Percentiles rank a stretch among this genome's conserved stretches.
Evolutionary conservation across 1,284 basidiomycete genomes (phyloP).

Genomic region (Irpex lacteus): DNA sequence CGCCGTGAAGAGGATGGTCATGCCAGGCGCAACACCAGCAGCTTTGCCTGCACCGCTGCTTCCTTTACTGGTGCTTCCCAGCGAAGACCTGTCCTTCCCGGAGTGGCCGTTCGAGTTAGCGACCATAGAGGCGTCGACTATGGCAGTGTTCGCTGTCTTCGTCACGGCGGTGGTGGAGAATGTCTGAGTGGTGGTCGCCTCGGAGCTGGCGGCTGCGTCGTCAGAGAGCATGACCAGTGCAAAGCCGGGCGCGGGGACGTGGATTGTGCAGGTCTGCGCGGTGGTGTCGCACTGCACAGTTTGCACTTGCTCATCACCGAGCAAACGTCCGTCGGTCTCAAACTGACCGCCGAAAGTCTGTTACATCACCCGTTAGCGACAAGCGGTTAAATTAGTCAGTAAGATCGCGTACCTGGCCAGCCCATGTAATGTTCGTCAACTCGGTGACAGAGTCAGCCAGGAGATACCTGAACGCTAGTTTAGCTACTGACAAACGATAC

Average conservation of each 20-base stretch:
- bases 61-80: slow-evolving; percentile 44
- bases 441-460: slow-evolving; percentile 37
- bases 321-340: slow-evolving; percentile 61
- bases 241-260: slow-evolving; percentile 66
- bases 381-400: background rate
- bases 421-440: slow-evolving; percentile 50
- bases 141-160: slow-evolving; percentile 42
- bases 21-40: slow-evolving; percentile 11
- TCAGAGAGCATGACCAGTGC: slow-evolving; percentile 71
- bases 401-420: slow-evolving; percentile 27
- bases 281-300: slow-evolving; percentile 52
- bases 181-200: slow-evolving; percentile 40
- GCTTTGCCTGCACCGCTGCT: slow-evolving; percentile 17
- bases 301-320: slow-evolving; percentile 47
- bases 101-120: slow-evolving; percentile 51
- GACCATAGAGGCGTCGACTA: slow-evolving; percentile 32
- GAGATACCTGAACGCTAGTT: slow-evolving; percentile 34
- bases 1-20: slow-evolving; percentile 13
- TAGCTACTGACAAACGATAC: background rate
- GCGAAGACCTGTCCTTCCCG: slow-evolving; percentile 29
- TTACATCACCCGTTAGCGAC: background rate
- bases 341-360: slow-evolving; percentile 69
- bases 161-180: slow-evolving; percentile 56
- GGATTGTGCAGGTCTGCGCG: slow-evolving; percentile 53
- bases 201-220: slow-evolving; percentile 38